phyloP scores from a whole-genome alignment of 2,329 filamentous ascomycete species.

The Lasiodiplodia theobromae region DNA sequence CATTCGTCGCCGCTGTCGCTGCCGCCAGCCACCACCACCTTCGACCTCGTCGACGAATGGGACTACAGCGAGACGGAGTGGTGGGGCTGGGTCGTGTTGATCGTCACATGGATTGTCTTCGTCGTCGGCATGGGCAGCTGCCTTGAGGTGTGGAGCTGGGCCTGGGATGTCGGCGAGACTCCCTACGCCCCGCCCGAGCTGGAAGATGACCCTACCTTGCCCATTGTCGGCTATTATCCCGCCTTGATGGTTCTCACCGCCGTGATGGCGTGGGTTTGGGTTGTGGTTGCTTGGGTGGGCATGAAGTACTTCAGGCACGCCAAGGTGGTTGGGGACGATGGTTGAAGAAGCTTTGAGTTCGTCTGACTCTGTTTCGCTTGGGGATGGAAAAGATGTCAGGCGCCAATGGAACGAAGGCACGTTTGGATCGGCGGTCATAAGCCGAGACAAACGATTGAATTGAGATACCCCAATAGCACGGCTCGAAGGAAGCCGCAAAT shows the following conservation, averaged over 20 bases:
- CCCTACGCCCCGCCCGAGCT: slow-evolving; percentile 94
- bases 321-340: slow-evolving; percentile 76
- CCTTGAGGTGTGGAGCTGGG: slow-evolving; percentile 96
- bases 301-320: slow-evolving; percentile 99
- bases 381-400: neutral
- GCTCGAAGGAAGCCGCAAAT: neutral
- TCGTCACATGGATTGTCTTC: slow-evolving; percentile 94
- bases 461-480: slow-evolving; percentile 14
- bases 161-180: slow-evolving; percentile 97
- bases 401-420: neutral
- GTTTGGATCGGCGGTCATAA: neutral
- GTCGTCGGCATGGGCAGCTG: slow-evolving; percentile 97
- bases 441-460: neutral
- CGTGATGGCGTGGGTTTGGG: slow-evolving; percentile 99
- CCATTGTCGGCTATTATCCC: slow-evolving; percentile 97
- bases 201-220: slow-evolving; percentile 91
- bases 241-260: slow-evolving; percentile 89
- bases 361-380: neutral
- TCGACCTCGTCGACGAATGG: slow-evolving; percentile 65
- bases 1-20: slow-evolving; percentile 28
- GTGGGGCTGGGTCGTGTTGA: slow-evolving; percentile 95
- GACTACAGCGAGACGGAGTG: slow-evolving; percentile 95
- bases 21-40: slow-evolving; percentile 33
- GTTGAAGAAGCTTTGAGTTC: neutral
- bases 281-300: slow-evolving; percentile 94